Base-by-base conservation (phyloP, 257 asterid species). In the Nicotiana undulata region DNA sequence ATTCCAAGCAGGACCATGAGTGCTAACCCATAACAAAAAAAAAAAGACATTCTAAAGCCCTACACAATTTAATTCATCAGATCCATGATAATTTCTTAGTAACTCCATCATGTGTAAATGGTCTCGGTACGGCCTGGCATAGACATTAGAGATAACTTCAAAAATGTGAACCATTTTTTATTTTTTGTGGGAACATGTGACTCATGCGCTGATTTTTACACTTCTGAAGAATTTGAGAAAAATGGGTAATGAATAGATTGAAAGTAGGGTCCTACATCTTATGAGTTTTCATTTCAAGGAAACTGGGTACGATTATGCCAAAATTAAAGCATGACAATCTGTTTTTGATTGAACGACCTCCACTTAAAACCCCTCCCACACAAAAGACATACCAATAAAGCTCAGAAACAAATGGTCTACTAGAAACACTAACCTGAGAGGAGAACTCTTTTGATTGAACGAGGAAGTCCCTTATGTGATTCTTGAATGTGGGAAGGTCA, bases 381-480 rank as follows among this genome's bases (percentile, higher is more conserved):
- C 16, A 13, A 51, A 51, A 46, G 15, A 72, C n/a, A 67, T 10
- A n/a, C 78, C 32, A 44, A 70, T n/a, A 44, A 70, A 46, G 20
- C 44, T 7, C 16, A 44, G 44, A 26, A 51, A 49, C 16, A 49
- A 26, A 74, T 74, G 79, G 59, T 70, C 37, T 24, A 74, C 44
- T 74, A 49, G 26, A 18, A 79, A 79, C 75, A 75, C 51, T 40
- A 46, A 96, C 99, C 98, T 96, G 99, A 82, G 98, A 97, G 51
- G 99, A 94, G 84, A 96, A 96, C 79, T 92, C 99, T 83, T 96
- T 96, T 16, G 99, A 94, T 84, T 96, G 99, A 83, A 92, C 92
- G 49, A 96, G 99, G 84, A 96, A 96, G 84, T 96, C 99, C 83
- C 98, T 85, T 75, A 94, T 92, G 78, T 91, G 96, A 87, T 91